Evolutionary conservation across 768 basidiomycete species (phyloP), one percentile per base, ranked within the genome.

Genomic region (Kwoniella heveanensis): DNA sequence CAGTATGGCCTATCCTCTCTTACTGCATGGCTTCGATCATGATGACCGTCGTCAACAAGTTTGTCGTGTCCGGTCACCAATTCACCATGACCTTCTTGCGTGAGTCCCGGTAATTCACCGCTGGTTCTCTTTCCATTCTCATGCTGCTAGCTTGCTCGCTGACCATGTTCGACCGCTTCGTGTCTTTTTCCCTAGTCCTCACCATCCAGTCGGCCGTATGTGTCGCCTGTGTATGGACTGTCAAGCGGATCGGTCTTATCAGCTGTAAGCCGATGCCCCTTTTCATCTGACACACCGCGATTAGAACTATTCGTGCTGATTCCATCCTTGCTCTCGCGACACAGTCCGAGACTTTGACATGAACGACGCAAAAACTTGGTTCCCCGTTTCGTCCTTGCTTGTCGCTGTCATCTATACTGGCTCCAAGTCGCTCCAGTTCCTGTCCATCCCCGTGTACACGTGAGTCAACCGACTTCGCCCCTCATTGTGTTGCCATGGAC

Each of bases 1-100:
- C 72, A 92, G 91, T 89, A 21, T 83, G 89, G 29, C 87, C 96
- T 32, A 89, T 97, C 66, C 66, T 88, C 62, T 90, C 89, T 75
- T 98, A 97, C 79, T 98, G 96, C 76, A 63, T 90, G 15, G 91
- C 94, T 1, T 92, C 91, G 0, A 95, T 98, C 68, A 81, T 94
- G 52, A 99, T 99, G 96, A 99, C 96, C 0, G 85, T 98, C 49
- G 87, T 95, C 67, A 97, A 97, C 83, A 97, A 97, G 90, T 98
- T 90, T 70, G 92, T 98, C 60, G 95, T 98, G 7, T 97, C 94
- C 1, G 96, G 96, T 5, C 84, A 84, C 29, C 80, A 90, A 71
- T 99, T 98, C 81, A 91, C 90, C 68, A 98, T 98, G 96, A 98
- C 90, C 69, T 98, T 98, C 77, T 83, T 98, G 48, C 85, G 75